A percentile compares a stretch with the other conserved stretches of the same genome.
Conservation (phyloP, 2,329 filamentous ascomycete species). For the Penicillium sp. region DNA sequence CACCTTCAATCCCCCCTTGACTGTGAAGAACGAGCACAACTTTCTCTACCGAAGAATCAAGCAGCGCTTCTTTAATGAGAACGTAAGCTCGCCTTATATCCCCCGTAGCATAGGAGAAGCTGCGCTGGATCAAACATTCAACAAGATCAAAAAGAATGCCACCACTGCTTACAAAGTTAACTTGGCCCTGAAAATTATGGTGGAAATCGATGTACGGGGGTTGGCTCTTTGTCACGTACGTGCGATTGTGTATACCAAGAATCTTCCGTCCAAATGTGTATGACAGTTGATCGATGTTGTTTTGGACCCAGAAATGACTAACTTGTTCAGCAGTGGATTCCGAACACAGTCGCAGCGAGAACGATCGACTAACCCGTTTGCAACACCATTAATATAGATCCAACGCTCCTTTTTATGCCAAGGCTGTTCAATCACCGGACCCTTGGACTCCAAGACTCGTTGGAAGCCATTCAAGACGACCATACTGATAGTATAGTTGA, state of each 20-base stretch:
- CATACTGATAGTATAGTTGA: constrained; percentile 28
- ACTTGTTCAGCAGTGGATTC: background rate
- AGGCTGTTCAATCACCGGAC: constrained; percentile 21
- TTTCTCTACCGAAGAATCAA: constrained; percentile 58
- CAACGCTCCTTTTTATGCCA: constrained; percentile 60
- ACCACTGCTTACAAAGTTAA: constrained; percentile 21
- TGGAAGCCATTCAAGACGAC: constrained; percentile 40
- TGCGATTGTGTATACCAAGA: constrained; percentile 69
- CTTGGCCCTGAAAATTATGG: too few relatives aligned
- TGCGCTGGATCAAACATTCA: constrained; percentile 71
- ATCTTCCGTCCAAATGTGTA: constrained; percentile 66
- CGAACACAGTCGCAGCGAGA: constrained; percentile 36
- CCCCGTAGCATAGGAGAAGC: constrained; percentile 63
- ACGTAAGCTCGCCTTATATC: constrained; percentile 58
- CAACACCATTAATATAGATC: constrained; percentile 75
- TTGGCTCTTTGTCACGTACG: constrained; percentile 35
- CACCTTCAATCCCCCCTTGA: constrained; percentile 69
- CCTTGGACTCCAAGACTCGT: constrained; percentile 42
- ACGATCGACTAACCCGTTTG: constrained; percentile 21
- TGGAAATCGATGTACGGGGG: background rate
- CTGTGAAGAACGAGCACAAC: constrained; percentile 70
- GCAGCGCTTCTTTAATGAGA: constrained; percentile 57
- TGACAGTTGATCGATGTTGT: constrained; percentile 64
- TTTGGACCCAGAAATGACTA: constrained; percentile 59
- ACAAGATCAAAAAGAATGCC: constrained; percentile 71